These are phyloP conservation scores for Hypoxylon fragiforme DNA, from an alignment of 495 filamentous ascomycete species.

Conservation along the genomic window DNA sequence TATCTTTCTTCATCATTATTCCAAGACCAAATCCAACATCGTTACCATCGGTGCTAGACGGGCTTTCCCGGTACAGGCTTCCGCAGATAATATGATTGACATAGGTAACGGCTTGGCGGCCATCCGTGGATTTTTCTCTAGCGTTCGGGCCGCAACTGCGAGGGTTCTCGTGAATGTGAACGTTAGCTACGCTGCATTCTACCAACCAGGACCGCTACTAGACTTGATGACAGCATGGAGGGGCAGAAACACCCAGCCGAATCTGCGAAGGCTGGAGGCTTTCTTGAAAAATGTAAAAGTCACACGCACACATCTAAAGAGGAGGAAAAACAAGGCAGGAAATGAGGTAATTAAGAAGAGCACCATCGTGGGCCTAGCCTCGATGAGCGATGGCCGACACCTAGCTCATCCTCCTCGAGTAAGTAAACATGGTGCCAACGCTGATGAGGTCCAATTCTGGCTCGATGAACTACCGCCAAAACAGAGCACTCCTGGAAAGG, in stretches of 20 bases:
- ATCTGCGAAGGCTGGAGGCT: neutral
- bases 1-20: constrained; percentile 38
- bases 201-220: constrained; percentile 23
- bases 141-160: constrained; percentile 60
- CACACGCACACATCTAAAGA: constrained; percentile 44
- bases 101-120: constrained; percentile 52
- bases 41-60: constrained; percentile 28
- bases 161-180: constrained; percentile 59
- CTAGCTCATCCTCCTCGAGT: constrained; percentile 46
- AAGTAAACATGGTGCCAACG: constrained; percentile 45
- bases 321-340: constrained; percentile 37
- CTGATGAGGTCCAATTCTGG: constrained; percentile 57
- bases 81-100: constrained; percentile 7
- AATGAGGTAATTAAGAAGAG: constrained; percentile 42
- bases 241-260: no score
- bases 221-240: constrained; percentile 10
- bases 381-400: constrained; percentile 40
- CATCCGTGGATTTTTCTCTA: constrained; percentile 59
- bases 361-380: constrained; percentile 44
- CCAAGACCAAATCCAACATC: constrained; percentile 24
- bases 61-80: constrained; percentile 30
- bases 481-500: no score
- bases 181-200: constrained; percentile 38
- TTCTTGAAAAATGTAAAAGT: constrained; percentile 48
- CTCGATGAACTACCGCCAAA: no score